Evolutionary conservation across 2,329 filamentous ascomycete genomes (phyloP), one percentile per base, ranked within the genome.

Genomic region (Colletotrichum karsti): DNA sequence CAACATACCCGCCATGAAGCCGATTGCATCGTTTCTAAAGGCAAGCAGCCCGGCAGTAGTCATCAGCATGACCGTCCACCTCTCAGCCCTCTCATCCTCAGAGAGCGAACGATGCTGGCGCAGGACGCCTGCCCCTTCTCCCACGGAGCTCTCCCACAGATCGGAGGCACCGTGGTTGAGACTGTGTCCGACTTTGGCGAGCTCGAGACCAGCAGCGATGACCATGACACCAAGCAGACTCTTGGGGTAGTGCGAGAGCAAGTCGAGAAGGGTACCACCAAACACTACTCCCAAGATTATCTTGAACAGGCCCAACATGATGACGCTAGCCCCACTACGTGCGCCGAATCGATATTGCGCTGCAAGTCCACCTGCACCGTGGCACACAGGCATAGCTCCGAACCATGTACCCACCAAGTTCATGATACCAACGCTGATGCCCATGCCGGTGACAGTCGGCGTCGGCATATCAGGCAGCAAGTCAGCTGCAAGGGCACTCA

Each of bases 341-440:
- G 95, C 95, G 1, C 95, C 95, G 73, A 98, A 98, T 5, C 94
- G 90, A 77, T 94, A 93, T 77, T 98, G 95, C 0, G 92, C 96
- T 5, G 96, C 96, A 0, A 98, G 84, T 0, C 95, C 95, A 3
- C 95, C 95, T 1, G 94, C 94, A 5, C 95, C 95, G 77, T 98
- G 96, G 76, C 96, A 98, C 4, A 96, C 90, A 3, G 95, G 96
- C 96, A 98, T 98, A 5, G 92, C 92, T 53, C 95, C 95, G 74
- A 97, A 97, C 93, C 93, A 97, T 74, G 93, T 95, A 15, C 92
- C 92, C 1, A 92, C 78, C 4, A 98, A 82, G 76, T 98, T 98
- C 89, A 97, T 97, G 2, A 84, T 74, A 0, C 91, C 91, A 4
- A 98, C 93, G 61, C 93, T 97, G 67, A 95, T 77, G 1, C 95